Evolutionary conservation across 2,329 filamentous ascomycete species (phyloP).

Genomic region (Monilinia laxa): DNA sequence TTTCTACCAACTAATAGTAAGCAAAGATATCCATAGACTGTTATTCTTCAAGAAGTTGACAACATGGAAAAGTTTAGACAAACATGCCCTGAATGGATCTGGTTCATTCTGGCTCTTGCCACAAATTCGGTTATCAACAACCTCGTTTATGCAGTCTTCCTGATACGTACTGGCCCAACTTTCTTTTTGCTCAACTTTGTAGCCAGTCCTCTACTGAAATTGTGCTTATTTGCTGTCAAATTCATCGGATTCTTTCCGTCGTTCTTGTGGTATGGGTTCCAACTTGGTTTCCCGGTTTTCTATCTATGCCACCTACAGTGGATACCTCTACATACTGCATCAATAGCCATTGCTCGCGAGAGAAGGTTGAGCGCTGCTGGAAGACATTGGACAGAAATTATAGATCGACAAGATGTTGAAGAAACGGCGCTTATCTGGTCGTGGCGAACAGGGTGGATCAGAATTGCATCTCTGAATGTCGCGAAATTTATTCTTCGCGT

Average conservation of each 20-base stretch:
- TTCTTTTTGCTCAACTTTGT: neutral
- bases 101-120: neutral
- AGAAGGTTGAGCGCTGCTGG: neutral
- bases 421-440: neutral
- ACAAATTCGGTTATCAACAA: neutral
- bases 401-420: neutral
- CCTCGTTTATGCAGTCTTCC: neutral
- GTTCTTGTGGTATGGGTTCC: neutral
- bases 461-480: neutral
- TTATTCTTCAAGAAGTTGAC: neutral
- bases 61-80: neutral
- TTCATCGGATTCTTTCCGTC: neutral
- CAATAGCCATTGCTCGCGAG: neutral
- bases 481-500: neutral
- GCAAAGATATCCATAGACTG: neutral
- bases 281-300: neutral
- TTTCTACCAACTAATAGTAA: neutral
- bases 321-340: neutral
- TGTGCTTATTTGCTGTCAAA: neutral
- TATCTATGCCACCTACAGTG: conserved; percentile 1
- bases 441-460: neutral
- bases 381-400: neutral
- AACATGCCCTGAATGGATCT: neutral
- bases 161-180: neutral
- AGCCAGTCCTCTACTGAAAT: neutral